Percentiles rank a stretch among this genome's conserved stretches.
These are phyloP conservation scores for Aspergillus sclerotioniger DNA, from an alignment of 495 filamentous ascomycete genomes.

Conservation along the genomic window DNA sequence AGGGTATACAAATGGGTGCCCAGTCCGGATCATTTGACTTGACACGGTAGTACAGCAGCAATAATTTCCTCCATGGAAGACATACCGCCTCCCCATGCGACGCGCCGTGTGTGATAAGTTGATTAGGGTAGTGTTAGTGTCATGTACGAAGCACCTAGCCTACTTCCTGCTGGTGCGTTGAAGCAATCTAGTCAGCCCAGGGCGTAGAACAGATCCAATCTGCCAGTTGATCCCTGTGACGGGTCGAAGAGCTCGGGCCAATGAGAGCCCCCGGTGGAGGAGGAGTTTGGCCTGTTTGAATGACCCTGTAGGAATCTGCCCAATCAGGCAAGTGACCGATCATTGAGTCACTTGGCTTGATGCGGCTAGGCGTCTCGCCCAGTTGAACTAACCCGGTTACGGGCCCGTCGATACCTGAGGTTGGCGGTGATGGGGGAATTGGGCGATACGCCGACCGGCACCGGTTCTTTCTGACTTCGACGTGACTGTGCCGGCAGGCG, in stretches of 20 bases:
- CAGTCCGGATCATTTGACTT: not conserved
- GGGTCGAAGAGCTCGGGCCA: conserved; percentile 6
- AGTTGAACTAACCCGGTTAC: not conserved
- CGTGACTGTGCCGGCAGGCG: conserved; percentile 5
- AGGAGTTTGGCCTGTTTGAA: conserved; percentile 3
- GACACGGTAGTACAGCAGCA: not conserved
- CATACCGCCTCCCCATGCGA: not conserved
- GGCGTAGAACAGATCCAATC: conserved; percentile 5
- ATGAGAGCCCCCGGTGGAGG: not conserved
- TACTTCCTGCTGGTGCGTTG: not conserved
- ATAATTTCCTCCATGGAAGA: not conserved
- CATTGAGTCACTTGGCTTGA: not conserved
- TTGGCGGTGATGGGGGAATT: too few species aligned
- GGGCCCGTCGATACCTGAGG: too few species aligned
- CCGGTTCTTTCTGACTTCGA: too few species aligned
- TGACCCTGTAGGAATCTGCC: not conserved
- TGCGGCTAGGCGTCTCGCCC: not conserved
- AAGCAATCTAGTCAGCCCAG: too few species aligned
- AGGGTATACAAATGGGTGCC: not conserved
- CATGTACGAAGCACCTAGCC: conserved; percentile 1
- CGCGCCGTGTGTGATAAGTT: not conserved
- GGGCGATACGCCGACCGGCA: too few species aligned
- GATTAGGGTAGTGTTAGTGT: not conserved
- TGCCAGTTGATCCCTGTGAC: conserved; percentile 8
- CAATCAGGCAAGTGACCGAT: not conserved